Percentiles rank a stretch among this genome's conserved stretches.
phyloP scores from a whole-genome alignment of 1,284 basidiomycete species.

The Phylloboletellus chloephorus region DNA sequence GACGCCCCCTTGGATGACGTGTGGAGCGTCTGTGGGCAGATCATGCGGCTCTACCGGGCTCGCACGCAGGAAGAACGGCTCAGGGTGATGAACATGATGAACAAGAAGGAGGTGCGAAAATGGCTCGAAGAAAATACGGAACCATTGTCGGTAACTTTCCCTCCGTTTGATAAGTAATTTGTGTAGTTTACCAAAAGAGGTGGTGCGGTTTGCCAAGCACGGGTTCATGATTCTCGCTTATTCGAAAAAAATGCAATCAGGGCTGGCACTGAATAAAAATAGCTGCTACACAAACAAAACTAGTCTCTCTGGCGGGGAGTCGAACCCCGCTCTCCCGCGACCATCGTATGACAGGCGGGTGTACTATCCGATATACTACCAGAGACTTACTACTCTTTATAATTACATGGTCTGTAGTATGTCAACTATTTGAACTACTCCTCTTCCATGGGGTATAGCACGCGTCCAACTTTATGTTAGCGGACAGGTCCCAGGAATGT shows the following conservation, averaged over 20 bases:
- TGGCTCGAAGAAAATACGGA: slow-evolving; percentile 59
- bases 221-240: too few species aligned
- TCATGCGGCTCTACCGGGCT: slow-evolving; percentile 72
- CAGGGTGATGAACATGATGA: slow-evolving; percentile 49
- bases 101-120: slow-evolving; percentile 65
- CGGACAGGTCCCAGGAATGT: too few species aligned
- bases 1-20: slow-evolving; percentile 84
- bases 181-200: neutral
- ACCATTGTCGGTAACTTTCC: neutral
- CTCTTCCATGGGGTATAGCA: too few species aligned
- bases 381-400: too few species aligned
- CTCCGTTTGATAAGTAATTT: neutral
- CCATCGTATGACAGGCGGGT: slow-evolving; percentile 29
- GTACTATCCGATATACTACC: slow-evolving; percentile 45
- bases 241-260: too few species aligned
- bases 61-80: slow-evolving; percentile 33
- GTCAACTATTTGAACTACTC: too few species aligned
- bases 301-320: slow-evolving; percentile 40
- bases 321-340: slow-evolving; percentile 41
- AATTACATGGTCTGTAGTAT: too few species aligned
- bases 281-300: too few species aligned
- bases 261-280: too few species aligned
- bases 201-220: too few species aligned
- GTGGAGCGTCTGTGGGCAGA: slow-evolving; percentile 71
- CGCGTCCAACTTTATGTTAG: too few species aligned